Conservation (phyloP, 2,329 filamentous ascomycete species). For the Sarocladium oryzae region DNA sequence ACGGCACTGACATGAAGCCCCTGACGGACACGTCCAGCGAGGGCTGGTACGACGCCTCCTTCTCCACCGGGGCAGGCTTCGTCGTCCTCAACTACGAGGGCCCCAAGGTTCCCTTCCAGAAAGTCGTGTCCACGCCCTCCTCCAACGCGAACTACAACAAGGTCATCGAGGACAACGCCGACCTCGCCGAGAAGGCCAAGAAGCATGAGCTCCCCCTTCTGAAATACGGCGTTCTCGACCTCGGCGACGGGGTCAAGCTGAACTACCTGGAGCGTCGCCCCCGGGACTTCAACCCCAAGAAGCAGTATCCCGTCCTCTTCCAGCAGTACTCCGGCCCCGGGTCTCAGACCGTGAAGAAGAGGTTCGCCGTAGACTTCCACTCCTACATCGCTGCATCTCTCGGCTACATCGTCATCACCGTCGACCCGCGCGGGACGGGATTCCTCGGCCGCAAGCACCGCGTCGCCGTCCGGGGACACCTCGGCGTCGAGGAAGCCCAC, state of each 20-base stretch:
- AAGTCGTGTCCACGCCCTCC: constrained; percentile 76
- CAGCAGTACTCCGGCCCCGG: constrained; percentile 90
- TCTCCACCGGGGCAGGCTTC: constrained; percentile 77
- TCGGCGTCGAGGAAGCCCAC: constrained; percentile 77
- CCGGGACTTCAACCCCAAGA: constrained; percentile 76
- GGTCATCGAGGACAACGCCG: constrained; percentile 70
- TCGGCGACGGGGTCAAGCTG: constrained; percentile 65
- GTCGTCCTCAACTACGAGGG: constrained; percentile 79
- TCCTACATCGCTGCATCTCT: constrained; percentile 78
- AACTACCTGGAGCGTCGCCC: constrained; percentile 79
- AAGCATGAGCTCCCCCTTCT: constrained; percentile 77
- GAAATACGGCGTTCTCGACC: constrained; percentile 76
- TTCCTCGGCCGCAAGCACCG: constrained; percentile 80
- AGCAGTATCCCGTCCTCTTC: constrained; percentile 91
- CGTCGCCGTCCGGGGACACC: constrained; percentile 72
- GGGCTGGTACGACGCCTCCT: constrained; percentile 76
- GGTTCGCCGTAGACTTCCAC: constrained; percentile 82
- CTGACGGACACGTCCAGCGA: constrained; percentile 68
- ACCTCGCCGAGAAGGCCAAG: constrained; percentile 61
- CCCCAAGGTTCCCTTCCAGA: constrained; percentile 84
- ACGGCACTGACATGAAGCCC: constrained; percentile 65
- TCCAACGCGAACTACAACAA: constrained; percentile 56
- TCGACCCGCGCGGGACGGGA: constrained; percentile 90
- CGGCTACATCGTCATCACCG: constrained; percentile 89
- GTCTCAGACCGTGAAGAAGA: constrained; percentile 81